Evolutionary conservation across 257 asterid species (phyloP), one percentile per base, ranked within the genome.

Genomic region (Solanum microdontum): DNA sequence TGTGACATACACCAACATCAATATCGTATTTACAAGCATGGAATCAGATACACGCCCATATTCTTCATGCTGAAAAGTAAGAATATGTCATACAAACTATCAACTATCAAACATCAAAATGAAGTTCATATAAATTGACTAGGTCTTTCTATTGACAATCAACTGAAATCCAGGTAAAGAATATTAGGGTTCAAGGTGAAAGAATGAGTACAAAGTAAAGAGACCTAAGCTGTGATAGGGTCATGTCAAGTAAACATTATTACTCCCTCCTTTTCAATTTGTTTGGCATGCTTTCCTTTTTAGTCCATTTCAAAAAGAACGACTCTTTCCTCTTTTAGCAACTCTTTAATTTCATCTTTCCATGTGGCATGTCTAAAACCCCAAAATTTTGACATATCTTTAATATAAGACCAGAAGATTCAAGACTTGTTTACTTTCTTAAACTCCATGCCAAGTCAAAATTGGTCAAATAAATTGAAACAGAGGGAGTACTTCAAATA

Each of bases 1-100:
- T 85, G 98, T 94, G 19, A 97, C 96, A 66, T 97, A 97, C 79
- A 97, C 95, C 95, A 97, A 89, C 95, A 92, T 95, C 91, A 97
- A 75, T 88, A 90, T 89, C 83, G 97, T 95, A 91, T 95, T 97
- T 26, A 97, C 97, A 89, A 94, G 94, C 99, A 97, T 97, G 39
- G 99, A 97, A 87, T 95, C 98, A 45, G 98, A 77, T 75, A 97
- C 95, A 86, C 74, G 91, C 70, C 99, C 98, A 84, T 93, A 75
- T 64, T 94, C 90, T 92, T 95, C 99, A 84, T 97, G 92, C 99
- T 97, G 92, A 73, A 88, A 68, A 43, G 82, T 82, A 89, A 77
- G 85, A 45, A 89, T 83, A 87, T 33, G 30, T 86, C 66, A 40
- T 68, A 40, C 73, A 86, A 82, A 66, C 43, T 48, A 30, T 28